A percentile compares a stretch with the other conserved stretches of the same genome.
Evolutionary conservation across 441 rosid genomes (phyloP).

Genomic region (Omphalea diandra): DNA sequence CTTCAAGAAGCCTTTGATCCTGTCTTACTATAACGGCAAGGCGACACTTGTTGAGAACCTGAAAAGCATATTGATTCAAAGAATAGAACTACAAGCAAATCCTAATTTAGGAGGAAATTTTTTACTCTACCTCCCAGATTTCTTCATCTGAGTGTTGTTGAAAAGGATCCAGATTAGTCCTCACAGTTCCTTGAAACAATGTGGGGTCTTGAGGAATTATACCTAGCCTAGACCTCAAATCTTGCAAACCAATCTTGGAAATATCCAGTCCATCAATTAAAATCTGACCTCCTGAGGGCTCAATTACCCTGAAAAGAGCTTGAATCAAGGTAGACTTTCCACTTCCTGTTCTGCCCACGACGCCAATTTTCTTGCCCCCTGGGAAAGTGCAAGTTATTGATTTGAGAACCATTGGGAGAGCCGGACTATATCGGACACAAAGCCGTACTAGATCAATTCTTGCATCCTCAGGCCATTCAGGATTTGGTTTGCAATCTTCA

Average conservation of each 20-base stretch:
- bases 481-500: constrained; percentile 34
- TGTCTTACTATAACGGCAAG: constrained; percentile 50
- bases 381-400: constrained; percentile 61
- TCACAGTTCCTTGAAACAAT: constrained; percentile 60
- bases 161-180: constrained; percentile 66
- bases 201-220: constrained; percentile 76
- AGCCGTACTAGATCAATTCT: constrained; percentile 45
- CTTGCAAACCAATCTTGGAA: constrained; percentile 56
- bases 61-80: constrained; percentile 6
- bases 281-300: constrained; percentile 53
- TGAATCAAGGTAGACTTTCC: constrained; percentile 77
- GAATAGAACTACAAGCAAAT: not conserved
- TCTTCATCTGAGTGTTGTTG: constrained; percentile 52
- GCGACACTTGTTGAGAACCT: constrained; percentile 59
- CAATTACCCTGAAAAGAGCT: constrained; percentile 65
- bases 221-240: constrained; percentile 55
- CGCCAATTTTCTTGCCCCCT: constrained; percentile 56
- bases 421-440: constrained; percentile 48
- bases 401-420: constrained; percentile 59
- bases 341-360: constrained; percentile 75
- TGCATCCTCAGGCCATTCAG: constrained; percentile 58
- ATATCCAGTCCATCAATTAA: constrained; percentile 61
- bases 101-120: not conserved
- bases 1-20: constrained; percentile 59
- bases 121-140: constrained; percentile 56